Conservation (phyloP, 192 early-diverging fungal species). For the Dissophora ornata region DNA sequence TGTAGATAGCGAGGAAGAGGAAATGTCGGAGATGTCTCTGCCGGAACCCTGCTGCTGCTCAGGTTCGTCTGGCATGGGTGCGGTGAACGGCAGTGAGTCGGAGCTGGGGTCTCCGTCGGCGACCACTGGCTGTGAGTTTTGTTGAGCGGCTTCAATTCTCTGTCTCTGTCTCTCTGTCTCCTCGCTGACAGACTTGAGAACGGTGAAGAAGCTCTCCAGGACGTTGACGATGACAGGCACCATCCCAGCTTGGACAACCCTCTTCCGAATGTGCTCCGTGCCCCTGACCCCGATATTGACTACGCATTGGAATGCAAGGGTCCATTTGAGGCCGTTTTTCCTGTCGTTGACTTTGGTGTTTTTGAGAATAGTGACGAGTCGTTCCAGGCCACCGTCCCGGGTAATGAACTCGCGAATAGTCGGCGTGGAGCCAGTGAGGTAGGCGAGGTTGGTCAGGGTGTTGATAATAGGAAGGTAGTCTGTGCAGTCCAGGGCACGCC, state of each 20-base stretch:
- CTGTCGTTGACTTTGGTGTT: conserved; percentile 74
- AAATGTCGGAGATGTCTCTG: conserved; percentile 26
- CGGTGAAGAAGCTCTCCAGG: conserved; percentile 70
- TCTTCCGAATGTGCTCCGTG: conserved; percentile 78
- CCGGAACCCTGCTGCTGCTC: conserved; percentile 5
- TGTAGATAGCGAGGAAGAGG: conserved; percentile 27
- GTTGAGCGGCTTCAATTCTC: conserved; percentile 30
- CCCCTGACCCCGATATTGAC: conserved; percentile 90
- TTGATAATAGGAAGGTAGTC: conserved; percentile 88
- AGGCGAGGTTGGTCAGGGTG: conserved; percentile 88
- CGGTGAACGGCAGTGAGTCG: conserved; percentile 26
- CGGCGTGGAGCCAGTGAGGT: conserved; percentile 84
- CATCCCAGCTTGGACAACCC: conserved; percentile 88
- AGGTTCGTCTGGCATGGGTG: conserved; percentile 10
- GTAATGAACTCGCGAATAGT: conserved; percentile 85
- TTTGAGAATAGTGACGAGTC: conserved; percentile 84
- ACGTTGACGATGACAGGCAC: conserved; percentile 86
- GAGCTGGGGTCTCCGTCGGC: conserved; percentile 22
- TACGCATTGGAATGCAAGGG: conserved; percentile 84
- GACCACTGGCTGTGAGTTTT: conserved; percentile 42
- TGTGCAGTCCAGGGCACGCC: conserved; percentile 94
- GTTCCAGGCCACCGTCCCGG: conserved; percentile 89
- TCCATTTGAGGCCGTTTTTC: conserved; percentile 84
- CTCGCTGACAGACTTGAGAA: conserved; percentile 63
- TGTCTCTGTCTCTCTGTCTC: conserved; percentile 63